Evolutionary conservation across 495 filamentous ascomycete genomes (phyloP).

Genomic region (Neurospora sp.): DNA sequence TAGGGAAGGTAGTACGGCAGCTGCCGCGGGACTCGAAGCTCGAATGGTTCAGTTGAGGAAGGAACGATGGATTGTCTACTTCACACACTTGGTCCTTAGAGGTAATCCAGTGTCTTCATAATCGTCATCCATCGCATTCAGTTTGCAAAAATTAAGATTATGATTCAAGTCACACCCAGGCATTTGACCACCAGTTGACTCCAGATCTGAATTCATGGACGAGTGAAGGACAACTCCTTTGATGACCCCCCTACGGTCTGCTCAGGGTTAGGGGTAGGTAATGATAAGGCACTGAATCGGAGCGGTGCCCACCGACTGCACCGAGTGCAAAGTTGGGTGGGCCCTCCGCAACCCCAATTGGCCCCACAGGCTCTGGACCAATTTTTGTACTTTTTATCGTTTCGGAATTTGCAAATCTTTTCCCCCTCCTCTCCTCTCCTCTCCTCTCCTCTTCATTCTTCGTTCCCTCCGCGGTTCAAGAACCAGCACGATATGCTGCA

Average conservation of each 20-base stretch:
- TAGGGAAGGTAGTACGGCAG: background rate
- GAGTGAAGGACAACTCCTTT: background rate
- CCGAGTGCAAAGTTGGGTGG: background rate
- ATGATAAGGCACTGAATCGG: background rate
- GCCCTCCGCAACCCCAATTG: background rate
- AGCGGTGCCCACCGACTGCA: background rate
- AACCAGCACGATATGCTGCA: conserved; percentile 12
- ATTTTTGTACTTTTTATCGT: conserved; percentile 6
- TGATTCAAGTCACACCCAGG: background rate
- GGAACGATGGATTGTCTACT: background rate
- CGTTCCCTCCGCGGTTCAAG: conserved; percentile 7
- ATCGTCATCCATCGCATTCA: too few species aligned
- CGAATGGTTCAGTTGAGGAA: background rate
- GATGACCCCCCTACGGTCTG: background rate
- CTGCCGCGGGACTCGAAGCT: background rate
- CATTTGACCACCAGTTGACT: background rate
- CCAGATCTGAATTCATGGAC: background rate
- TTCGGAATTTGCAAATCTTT: conserved; percentile 4
- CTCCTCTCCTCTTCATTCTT: conserved; percentile 4
- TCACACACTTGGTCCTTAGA: background rate
- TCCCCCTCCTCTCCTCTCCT: conserved; percentile 2
- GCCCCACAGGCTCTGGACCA: background rate
- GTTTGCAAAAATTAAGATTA: background rate
- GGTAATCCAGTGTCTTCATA: background rate
- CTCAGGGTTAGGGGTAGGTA: background rate